Percentiles rank a stretch among this genome's conserved stretches.
Evolutionary conservation across 805 yeast genomes (phyloP).

Genomic region (Pichia thaimueangensis): DNA sequence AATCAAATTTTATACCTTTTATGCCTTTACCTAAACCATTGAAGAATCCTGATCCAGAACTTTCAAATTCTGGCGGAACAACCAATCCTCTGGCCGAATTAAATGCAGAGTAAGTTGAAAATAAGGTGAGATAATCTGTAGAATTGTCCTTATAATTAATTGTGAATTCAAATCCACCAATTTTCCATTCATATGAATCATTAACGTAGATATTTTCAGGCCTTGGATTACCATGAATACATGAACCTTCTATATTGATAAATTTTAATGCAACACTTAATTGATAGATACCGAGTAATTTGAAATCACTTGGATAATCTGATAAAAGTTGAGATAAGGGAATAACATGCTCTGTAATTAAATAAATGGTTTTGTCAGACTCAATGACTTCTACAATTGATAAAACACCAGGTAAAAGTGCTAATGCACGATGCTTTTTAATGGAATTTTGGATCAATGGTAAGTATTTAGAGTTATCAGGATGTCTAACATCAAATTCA

Average conservation of each 20-base stretch:
- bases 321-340: conserved; percentile 39
- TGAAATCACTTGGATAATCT: conserved; percentile 28
- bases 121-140: conserved; percentile 28
- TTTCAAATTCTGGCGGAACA: conserved; percentile 48
- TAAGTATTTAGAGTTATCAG: conserved; percentile 25
- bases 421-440: conserved; percentile 46
- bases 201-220: conserved; percentile 56
- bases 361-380: conserved; percentile 47
- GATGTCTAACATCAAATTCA: conserved; percentile 47
- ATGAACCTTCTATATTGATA: conserved; percentile 49
- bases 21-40: conserved; percentile 17
- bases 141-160: conserved; percentile 39
- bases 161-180: conserved; percentile 74
- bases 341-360: conserved; percentile 60
- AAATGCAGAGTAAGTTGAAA: conserved; percentile 19
- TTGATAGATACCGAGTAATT: conserved; percentile 50
- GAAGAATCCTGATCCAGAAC: conserved; percentile 38
- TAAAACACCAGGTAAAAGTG: conserved; percentile 62
- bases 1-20: conserved; percentile 47
- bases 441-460: conserved; percentile 40
- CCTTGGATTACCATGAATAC: conserved; percentile 56
- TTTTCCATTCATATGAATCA: conserved; percentile 71
- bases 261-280: conserved; percentile 49
- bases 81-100: conserved; percentile 20
- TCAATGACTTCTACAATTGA: conserved; percentile 58